Evolutionary conservation across 1,139 yeast species (phyloP), one percentile per base, ranked within the genome.

Genomic region (Kurtzmaniella quercitrusa): DNA sequence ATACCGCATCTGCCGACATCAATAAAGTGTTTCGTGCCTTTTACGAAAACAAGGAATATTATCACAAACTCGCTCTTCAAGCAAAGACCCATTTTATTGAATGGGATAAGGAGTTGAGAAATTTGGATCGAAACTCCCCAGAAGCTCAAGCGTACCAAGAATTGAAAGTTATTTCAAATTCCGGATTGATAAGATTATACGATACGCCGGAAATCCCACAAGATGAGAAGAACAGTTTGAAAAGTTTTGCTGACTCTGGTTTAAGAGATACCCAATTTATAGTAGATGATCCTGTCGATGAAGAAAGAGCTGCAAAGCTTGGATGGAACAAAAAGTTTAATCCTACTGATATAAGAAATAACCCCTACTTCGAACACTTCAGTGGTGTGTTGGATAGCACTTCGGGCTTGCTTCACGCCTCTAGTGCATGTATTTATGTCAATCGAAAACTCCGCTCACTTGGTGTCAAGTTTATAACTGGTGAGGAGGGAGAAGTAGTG

Each of bases 1-100:
- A 67, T 41, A 61, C 69, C 2, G 72, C 74, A 14, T 61, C 70
- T 9, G 68, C 65, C 7, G 77, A 72, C 50, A 54, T 69, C 8
- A 68, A 69, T 42, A 63, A 72, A 39, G 54, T 68, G 14, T 60
- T 72, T 37, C 53, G 77, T 38, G 61, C 68, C 2, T 68, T 62
- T 32, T 72, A 71, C 50, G 71, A 61, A 2, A 66, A 63, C 23
- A 57, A 61, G 33, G 54, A 56, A 15, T 61, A 59, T 39, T 71
- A 71, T 46, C 70, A 65, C 26, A 49, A 60, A 21, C 53, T 72
- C 45, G 72, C 75, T 1, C 50, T 59, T 16, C 54, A 65, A 48
- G 66, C 74, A 1, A 50, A 57, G 18, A 59, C 57, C 9, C 42
- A 52, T 4, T 70, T 66, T 60, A 53, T 61, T 36, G 35, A 57